Evolutionary conservation across 306 rosid species (phyloP), one percentile per base, ranked within the genome.

Genomic region (Quercus agrifolia): DNA sequence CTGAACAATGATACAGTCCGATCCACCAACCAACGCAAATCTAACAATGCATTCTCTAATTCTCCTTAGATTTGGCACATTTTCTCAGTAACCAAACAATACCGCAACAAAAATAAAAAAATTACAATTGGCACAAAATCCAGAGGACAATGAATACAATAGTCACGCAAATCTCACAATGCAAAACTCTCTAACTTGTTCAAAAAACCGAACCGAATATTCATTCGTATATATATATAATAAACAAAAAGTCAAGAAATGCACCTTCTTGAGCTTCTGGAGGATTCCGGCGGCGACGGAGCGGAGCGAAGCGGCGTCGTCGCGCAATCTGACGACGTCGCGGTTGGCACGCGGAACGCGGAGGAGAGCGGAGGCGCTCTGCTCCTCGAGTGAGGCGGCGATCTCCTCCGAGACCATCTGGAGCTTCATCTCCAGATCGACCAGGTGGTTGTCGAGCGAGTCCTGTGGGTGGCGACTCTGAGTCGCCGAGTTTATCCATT

Each of bases 271-370:
- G 83, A 96, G 96, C 87, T 89, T 93, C 73, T 83, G 96, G 71
- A 96, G 98, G 84, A 96, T 96, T 68, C 90, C 90, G 31, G 96
- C 88, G 35, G 90, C 92, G 55, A 94, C 90, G 27, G 94, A 89
- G 38, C 99, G 98, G 64, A 96, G 94, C 1, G 97, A 90, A 52
- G 93, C 88, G 75, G 97, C 96, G 11, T 96, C 99, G 49, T 96
- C 99, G 8, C 99, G 92, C 78, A 96, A 88, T 74, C 98, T 97
- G 70, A 93, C 80, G 74, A 93, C 94, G 27, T 96, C 99, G 2
- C 98, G 99, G 17, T 96, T 90, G 79, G 98, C 92, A 6, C 99
- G 97, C 2, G 99, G 99, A 0, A 96, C 92, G 25, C 97, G 98
- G 78, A 96, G 99, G 76, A 93, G 96, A 18, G 97, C 84, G 73